Conservation (phyloP, 805 yeast genomes). For the Clavispora carvajalis region DNA sequence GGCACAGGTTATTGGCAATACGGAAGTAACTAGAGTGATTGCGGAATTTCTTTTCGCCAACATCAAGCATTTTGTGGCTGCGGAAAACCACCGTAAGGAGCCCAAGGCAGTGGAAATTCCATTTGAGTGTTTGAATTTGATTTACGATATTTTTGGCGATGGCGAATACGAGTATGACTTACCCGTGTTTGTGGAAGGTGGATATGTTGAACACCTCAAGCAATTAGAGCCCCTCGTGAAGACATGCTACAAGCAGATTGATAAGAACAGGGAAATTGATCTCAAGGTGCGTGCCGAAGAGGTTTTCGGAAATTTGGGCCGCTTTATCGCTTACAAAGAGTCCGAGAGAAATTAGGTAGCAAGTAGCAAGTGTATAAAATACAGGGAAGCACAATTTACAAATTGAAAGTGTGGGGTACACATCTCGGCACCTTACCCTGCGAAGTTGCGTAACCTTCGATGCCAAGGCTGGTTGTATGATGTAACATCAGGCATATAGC, state of each 20-base stretch:
- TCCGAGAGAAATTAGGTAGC: slow-evolving; percentile 18
- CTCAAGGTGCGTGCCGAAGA: slow-evolving; percentile 65
- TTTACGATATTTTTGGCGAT: slow-evolving; percentile 82
- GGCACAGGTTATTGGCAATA: slow-evolving; percentile 42
- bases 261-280: slow-evolving; percentile 52
- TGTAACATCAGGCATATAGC: not conserved
- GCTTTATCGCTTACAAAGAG: slow-evolving; percentile 74
- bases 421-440: too few relatives aligned
- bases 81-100: slow-evolving; percentile 8
- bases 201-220: slow-evolving; percentile 40
- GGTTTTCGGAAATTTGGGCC: slow-evolving; percentile 55
- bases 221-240: slow-evolving; percentile 44
- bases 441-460: too few relatives aligned
- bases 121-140: slow-evolving; percentile 55
- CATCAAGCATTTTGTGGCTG: slow-evolving; percentile 11
- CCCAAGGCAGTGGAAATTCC: slow-evolving; percentile 34
- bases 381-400: too few relatives aligned
- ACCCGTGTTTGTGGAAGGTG: slow-evolving; percentile 56
- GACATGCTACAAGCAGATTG: slow-evolving; percentile 55
- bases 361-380: not conserved
- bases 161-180: slow-evolving; percentile 59
- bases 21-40: slow-evolving; percentile 40
- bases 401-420: too few relatives aligned
- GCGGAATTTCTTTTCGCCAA: slow-evolving; percentile 38
- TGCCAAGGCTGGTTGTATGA: not conserved